These are phyloP conservation scores for Schoenoplectus triqueter DNA, from an alignment of 202 grass and related monocot species.

Conservation along the genomic window DNA sequence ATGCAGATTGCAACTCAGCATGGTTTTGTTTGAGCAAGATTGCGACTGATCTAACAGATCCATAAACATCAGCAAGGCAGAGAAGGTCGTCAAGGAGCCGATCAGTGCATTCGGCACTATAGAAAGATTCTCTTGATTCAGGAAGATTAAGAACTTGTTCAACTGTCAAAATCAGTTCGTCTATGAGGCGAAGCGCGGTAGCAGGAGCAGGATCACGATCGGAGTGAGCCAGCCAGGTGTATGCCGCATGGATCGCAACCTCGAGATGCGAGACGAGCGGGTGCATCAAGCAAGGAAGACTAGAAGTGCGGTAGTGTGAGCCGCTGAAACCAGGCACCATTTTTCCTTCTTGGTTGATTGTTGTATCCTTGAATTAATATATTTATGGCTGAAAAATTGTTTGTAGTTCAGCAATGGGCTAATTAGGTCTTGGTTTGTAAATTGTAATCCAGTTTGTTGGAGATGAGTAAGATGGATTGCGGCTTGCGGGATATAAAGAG, in stretches of 20 bases:
- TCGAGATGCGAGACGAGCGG: conserved; percentile 49
- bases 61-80: conserved; percentile 62
- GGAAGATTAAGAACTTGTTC: conserved; percentile 57
- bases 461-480: conserved; percentile 7
- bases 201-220: background rate
- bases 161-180: conserved; percentile 37
- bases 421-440: no score
- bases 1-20: conserved; percentile 39
- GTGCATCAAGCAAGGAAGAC: conserved; percentile 55
- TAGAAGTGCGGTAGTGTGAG: conserved; percentile 58
- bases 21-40: conserved; percentile 50
- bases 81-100: conserved; percentile 59
- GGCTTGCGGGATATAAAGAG: conserved; percentile 8
- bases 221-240: conserved; percentile 37
- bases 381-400: background rate
- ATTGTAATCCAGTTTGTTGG: background rate
- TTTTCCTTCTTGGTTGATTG: background rate
- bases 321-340: conserved; percentile 33
- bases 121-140: conserved; percentile 40
- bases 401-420: background rate
- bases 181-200: conserved; percentile 42
- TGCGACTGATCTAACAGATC: conserved; percentile 44
- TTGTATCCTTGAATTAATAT: background rate
- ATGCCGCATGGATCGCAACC: conserved; percentile 38
- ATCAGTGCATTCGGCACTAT: conserved; percentile 32